Base-by-base conservation (phyloP, 164 flowering plant species). In the Platanus orientalis region DNA sequence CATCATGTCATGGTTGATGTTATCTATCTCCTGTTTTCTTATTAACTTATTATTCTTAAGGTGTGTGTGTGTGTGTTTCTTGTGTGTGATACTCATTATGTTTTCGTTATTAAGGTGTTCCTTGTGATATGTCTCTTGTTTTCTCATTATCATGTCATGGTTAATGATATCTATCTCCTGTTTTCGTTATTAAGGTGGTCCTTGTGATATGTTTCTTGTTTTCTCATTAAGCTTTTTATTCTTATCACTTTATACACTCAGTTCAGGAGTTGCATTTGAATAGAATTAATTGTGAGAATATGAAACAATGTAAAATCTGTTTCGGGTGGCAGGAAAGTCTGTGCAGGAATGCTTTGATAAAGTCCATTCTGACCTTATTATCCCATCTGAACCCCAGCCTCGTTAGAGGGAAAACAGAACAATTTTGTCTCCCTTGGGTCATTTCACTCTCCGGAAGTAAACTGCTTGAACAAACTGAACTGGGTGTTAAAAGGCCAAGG, bases 251-350 rank as follows among this genome's bases (percentile, higher is more conserved):
- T 39, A 30, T 27, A 21, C 20, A 54, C 36, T 39, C 53, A 28
- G 10, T 48, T 36, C 54, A 9, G 4, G 0, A 7, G n/a, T 7
- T 34, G n/a, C 23, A 30, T 28, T 19, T 61, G 21, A 2, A 6
- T 51, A 9, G 3, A 51, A 25, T 7, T 7, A 19, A 24, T n/a
- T n/a, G 2, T 42, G 39, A 50, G 27, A 24, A 23, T 26, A 45
- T 53, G 30, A 19, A 36, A 44, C 60, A 6, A 13, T 47, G 6
- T 16, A 14, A 20, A 30, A 54, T 1, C 57, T 36, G 39, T 62
- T 77, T 62, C 83, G 89, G 98, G 98, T 92, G 44, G 88, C 96
- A 51, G 96, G 97, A 67, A 94, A 94, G 74, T 83, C 95, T 45
- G 90, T 93, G 12, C 83, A 86, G 55, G 97, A 90, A 16, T 90